Conservation (phyloP, 116 monocot species). For the Papilionanthe hybrid region DNA sequence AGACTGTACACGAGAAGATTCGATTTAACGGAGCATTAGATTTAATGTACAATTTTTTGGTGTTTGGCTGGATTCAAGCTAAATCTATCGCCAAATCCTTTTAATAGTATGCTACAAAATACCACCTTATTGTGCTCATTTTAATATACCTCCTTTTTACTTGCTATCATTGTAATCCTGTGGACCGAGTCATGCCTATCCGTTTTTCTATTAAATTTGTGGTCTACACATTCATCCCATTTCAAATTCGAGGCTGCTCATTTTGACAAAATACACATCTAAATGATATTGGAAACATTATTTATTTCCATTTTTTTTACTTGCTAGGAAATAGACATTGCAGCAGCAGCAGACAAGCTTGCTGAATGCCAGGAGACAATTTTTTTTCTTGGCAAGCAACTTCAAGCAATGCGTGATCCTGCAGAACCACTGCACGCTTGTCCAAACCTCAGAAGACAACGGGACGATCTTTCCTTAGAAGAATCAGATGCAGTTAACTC, state of each 20-base stretch:
- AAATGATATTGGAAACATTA: neutral
- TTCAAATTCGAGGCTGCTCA: neutral
- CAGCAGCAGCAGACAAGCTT: constrained; percentile 68
- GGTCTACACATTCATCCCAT: neutral
- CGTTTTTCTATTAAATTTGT: neutral
- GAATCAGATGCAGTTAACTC: constrained; percentile 12
- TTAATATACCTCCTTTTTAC: neutral
- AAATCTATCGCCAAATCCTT: too few relatives aligned
- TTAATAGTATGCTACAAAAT: too few relatives aligned
- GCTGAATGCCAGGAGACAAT: constrained; percentile 87
- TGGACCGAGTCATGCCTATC: neutral
- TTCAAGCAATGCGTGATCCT: constrained; percentile 56
- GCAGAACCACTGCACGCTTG: constrained; percentile 21
- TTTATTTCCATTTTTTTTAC: neutral
- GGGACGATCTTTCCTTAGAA: constrained; percentile 15
- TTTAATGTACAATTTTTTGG: too few relatives aligned
- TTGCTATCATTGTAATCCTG: neutral
- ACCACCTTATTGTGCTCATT: neutral
- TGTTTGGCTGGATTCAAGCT: too few relatives aligned
- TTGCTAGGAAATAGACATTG: constrained; percentile 59
- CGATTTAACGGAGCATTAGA: too few relatives aligned
- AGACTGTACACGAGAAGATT: too few relatives aligned
- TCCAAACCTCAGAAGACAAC: neutral
- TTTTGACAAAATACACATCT: neutral
- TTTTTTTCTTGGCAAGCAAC: constrained; percentile 56